Conservation (phyloP, 176 grass and related monocot species). For the Secale cereale region DNA sequence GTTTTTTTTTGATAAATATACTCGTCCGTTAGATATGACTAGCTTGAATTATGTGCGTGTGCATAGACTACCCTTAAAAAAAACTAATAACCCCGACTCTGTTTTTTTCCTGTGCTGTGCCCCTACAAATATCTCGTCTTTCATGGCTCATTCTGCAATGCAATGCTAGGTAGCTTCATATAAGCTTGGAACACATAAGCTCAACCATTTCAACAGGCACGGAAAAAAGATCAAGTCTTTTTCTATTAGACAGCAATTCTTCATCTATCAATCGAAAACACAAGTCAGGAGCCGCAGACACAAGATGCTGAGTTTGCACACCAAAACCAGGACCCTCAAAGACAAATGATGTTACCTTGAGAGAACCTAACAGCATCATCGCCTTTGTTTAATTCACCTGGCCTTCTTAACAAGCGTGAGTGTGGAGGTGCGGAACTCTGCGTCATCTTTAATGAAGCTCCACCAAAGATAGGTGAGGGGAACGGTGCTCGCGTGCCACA, state of each 20-base stretch:
- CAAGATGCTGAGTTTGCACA: not conserved
- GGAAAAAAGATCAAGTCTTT: too few species aligned
- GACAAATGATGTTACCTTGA: slow-evolving; percentile 11
- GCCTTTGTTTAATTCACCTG: not conserved
- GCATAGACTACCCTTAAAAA: too few species aligned
- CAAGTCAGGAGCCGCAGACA: not conserved
- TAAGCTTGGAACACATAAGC: not conserved
- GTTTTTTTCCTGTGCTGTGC: too few species aligned
- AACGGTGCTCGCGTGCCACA: slow-evolving; percentile 44
- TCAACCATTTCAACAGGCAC: not conserved
- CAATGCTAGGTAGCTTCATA: not conserved
- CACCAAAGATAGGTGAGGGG: slow-evolving; percentile 43
- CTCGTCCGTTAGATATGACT: too few species aligned
- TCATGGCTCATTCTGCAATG: not conserved
- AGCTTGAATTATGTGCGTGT: too few species aligned
- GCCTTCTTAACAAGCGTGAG: slow-evolving; percentile 38
- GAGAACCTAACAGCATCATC: slow-evolving; percentile 25
- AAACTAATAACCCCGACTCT: too few species aligned
- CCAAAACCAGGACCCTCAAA: not conserved
- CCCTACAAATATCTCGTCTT: too few species aligned
- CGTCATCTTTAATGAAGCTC: slow-evolving; percentile 48
- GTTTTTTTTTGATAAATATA: too few species aligned
- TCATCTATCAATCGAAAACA: not conserved
- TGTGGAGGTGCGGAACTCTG: slow-evolving; percentile 36
- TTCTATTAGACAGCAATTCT: not conserved